Evolutionary conservation across 495 filamentous ascomycete genomes (phyloP), one percentile per base, ranked within the genome.

Genomic region (Aspergillus olivimuriae): DNA sequence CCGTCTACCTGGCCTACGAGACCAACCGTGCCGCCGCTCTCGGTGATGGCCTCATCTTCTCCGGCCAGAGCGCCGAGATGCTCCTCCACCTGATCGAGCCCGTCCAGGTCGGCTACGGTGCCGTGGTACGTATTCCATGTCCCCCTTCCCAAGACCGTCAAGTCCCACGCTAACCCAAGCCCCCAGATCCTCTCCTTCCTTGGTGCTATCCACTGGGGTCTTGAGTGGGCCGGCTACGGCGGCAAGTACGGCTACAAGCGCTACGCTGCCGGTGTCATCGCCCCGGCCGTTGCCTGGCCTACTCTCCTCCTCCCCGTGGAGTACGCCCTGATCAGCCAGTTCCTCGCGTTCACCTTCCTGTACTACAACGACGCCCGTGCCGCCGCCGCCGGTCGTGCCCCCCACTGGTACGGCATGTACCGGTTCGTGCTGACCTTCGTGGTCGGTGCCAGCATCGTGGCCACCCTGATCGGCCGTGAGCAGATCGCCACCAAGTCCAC

Each of bases 381-480:
- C 32, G 78, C 85, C 1, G 70, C 70, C 18, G 65, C 74, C 37
- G 92, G 89, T 42, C 94, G 87, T 84, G 81, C 82, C n/a, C 92
- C 92, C 18, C 62, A 74, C 30, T 98, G 92, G 92, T 98, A 97
- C 64, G 76, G 74, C 51, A 86, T 82, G 30, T 98, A 98, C 72
- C 87, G 92, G 40, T 98, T 96, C 63, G 85, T 96, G 9, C 75
- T 98, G 60, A 97, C 92, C 14, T 94, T 94, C 61, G 66, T 98
- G 22, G 92, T 97, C 42, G 94, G 92, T 34, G 76, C 76, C 34
- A 85, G 83, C 52, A 90, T 97, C 52, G 77, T 94, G n/a, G 70
- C 88, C 47, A 90, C 78, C 49, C 73, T 98, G 56, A 75, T 97
- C 52, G 90, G 87, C 28, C 77, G 92, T 45, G 86, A 90, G 53